Evolutionary conservation across 208 protist species (phyloP).

Genomic region (Blechomonas ayalai): DNA sequence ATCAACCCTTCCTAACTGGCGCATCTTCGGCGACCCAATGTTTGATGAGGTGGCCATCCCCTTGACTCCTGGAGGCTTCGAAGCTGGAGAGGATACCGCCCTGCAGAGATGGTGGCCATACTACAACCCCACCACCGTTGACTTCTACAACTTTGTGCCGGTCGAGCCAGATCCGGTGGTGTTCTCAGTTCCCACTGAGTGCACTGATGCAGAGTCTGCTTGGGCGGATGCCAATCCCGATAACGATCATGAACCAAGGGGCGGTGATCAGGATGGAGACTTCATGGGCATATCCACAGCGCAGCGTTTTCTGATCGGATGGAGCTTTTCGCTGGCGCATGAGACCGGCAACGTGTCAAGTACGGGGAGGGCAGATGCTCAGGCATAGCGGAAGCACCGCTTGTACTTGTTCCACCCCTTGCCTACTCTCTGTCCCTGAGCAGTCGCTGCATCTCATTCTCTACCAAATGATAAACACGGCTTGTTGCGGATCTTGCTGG

Average conservation of each 20-base stretch:
- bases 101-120: constrained; percentile 15
- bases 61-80: not conserved
- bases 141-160: constrained; percentile 71
- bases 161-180: constrained; percentile 19
- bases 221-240: constrained; percentile 3
- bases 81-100: not conserved
- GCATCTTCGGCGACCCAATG: constrained; percentile 60
- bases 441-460: no score
- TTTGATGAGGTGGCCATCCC: constrained; percentile 49
- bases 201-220: constrained; percentile 12
- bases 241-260: not conserved
- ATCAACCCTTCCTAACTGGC: constrained; percentile 44
- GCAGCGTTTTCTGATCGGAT: constrained; percentile 29
- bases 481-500: no score
- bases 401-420: no score
- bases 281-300: constrained; percentile 20
- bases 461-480: no score
- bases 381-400: no score
- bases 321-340: constrained; percentile 17
- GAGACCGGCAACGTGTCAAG: no score
- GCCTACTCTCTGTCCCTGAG: no score
- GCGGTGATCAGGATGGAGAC: not conserved
- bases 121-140: constrained; percentile 39
- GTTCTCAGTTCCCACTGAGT: constrained; percentile 39
- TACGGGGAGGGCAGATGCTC: no score